Evolutionary conservation across 164 flowering plant species (phyloP).

Genomic region (Chimonanthus praecox): DNA sequence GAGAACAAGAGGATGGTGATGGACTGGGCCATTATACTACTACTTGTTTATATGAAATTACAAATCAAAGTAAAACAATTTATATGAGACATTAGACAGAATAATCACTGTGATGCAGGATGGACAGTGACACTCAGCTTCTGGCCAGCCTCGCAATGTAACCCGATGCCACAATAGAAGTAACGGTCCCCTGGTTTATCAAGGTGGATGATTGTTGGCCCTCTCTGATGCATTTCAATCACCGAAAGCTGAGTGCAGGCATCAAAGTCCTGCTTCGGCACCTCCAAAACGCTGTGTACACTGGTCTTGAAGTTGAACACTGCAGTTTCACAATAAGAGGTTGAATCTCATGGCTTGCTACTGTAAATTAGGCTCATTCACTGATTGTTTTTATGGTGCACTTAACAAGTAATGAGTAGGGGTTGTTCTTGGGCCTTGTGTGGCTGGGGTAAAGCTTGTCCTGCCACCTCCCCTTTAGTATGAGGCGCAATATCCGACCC

Average conservation of each 20-base stretch:
- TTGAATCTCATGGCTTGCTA: not conserved
- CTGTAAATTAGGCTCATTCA: not conserved
- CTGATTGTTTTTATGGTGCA: not conserved
- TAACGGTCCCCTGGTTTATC: conserved; percentile 26
- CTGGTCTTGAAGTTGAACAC: conserved; percentile 26
- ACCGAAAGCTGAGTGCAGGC: conserved; percentile 21
- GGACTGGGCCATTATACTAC: too few species aligned
- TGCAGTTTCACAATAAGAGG: not conserved
- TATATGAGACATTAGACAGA: too few species aligned
- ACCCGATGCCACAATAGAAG: conserved; percentile 37
- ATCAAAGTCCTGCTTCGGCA: conserved; percentile 27
- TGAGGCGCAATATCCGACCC: too few species aligned
- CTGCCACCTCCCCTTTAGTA: too few species aligned
- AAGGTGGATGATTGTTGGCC: conserved; percentile 25
- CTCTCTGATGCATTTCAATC: conserved; percentile 13
- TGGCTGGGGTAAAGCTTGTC: not conserved
- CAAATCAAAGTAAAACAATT: too few species aligned
- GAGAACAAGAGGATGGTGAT: too few species aligned
- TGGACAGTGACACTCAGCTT: conserved; percentile 30
- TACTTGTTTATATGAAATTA: too few species aligned
- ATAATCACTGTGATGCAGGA: not conserved
- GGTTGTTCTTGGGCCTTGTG: not conserved
- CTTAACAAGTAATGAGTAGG: not conserved
- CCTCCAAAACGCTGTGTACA: conserved; percentile 29
- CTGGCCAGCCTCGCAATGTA: conserved; percentile 44